These are phyloP conservation scores for Rehmannia glutinosa DNA, from an alignment of 257 asterid genomes.

Conservation along the genomic window DNA sequence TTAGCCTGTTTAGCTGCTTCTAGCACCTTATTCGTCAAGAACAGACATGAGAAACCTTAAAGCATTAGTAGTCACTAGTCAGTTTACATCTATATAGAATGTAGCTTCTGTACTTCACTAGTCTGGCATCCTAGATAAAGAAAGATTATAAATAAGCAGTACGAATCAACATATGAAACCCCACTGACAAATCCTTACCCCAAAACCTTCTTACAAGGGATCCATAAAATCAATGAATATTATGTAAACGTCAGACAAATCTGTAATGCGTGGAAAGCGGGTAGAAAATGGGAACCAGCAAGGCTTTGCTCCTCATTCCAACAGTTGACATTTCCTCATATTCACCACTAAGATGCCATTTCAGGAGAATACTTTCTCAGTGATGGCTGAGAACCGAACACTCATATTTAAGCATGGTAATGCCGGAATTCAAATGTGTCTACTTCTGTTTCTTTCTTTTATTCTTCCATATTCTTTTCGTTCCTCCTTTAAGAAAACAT, in stretches of 20 bases:
- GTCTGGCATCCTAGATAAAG: neutral
- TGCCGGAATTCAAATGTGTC: neutral
- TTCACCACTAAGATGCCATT: neutral
- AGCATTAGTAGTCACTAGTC: conserved; percentile 9
- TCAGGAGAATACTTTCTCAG: neutral
- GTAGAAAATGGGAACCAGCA: neutral
- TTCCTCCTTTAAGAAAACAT: neutral
- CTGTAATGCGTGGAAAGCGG: neutral
- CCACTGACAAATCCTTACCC: neutral
- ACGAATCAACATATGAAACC: neutral
- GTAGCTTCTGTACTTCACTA: neutral
- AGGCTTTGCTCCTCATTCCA: neutral
- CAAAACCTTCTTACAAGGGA: neutral
- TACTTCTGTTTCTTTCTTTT: neutral
- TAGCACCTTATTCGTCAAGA: conserved; percentile 11
- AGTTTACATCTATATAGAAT: conserved; percentile 11
- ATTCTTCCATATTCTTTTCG: neutral
- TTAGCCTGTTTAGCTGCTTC: conserved; percentile 10
- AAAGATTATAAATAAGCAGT: neutral
- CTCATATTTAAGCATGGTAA: neutral
- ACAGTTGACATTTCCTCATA: neutral
- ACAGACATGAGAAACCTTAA: neutral
- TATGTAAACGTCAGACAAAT: neutral
- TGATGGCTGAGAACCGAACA: neutral
- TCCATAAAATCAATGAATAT: neutral